Conservation (phyloP, 1,284 basidiomycete species). For the Afroboletus lepidellus region DNA sequence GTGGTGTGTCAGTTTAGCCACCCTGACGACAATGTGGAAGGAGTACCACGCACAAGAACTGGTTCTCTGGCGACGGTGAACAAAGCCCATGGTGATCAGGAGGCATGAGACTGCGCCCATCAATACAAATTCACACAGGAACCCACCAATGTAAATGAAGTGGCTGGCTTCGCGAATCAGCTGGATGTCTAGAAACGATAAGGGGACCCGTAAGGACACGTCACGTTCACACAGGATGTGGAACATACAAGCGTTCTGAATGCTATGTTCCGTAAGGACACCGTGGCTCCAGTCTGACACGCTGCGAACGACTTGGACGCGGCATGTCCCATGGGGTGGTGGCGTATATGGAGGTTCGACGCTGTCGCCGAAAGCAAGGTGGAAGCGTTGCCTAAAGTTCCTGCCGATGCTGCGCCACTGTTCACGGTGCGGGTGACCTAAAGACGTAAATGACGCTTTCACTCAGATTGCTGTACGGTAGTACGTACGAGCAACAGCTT, state of each 20-base stretch:
- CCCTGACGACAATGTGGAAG: not conserved
- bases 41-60: slow-evolving; percentile 78
- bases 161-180: slow-evolving; percentile 83
- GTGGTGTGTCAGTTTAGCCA: slow-evolving; percentile 14
- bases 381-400: slow-evolving; percentile 61
- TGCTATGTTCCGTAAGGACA: slow-evolving; percentile 79
- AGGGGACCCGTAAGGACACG: not conserved
- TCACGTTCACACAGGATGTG: slow-evolving; percentile 6
- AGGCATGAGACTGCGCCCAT: slow-evolving; percentile 10
- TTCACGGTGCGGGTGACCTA: slow-evolving; percentile 70
- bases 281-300: slow-evolving; percentile 92
- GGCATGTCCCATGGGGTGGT: slow-evolving; percentile 50
- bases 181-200: slow-evolving; percentile 59
- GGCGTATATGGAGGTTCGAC: slow-evolving; percentile 41
- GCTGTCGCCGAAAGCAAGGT: slow-evolving; percentile 35
- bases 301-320: slow-evolving; percentile 78
- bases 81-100: slow-evolving; percentile 9
- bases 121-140: not conserved
- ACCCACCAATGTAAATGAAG: slow-evolving; percentile 84
- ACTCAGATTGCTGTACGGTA: not conserved
- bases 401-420: slow-evolving; percentile 58
- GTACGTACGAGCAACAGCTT: slow-evolving; percentile 58
- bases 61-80: slow-evolving; percentile 63
- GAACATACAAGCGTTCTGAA: slow-evolving; percentile 81
- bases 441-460: slow-evolving; percentile 4